A percentile compares a stretch with the other conserved stretches of the same genome.
phyloP scores from a whole-genome alignment of 2,329 filamentous ascomycete species.

The Aspergillus novoparasiticus region DNA sequence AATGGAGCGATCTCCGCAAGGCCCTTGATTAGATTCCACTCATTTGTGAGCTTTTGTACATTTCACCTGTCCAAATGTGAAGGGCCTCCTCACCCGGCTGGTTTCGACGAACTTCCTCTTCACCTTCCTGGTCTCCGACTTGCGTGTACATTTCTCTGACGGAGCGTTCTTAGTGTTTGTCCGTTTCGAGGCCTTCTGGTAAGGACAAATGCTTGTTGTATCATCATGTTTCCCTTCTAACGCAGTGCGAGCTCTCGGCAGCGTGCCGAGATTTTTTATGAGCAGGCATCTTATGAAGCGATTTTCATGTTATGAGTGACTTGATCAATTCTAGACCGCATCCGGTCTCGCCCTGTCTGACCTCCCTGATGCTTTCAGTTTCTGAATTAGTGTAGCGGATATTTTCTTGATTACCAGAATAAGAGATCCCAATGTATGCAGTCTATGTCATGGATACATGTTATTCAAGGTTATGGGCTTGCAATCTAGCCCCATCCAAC shows the following conservation, averaged over 20 bases:
- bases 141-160: slow-evolving; percentile 20
- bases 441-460: slow-evolving; percentile 29
- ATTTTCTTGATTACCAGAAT: slow-evolving; percentile 4
- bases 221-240: slow-evolving; percentile 20
- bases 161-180: slow-evolving; percentile 5
- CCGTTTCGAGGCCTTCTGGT: slow-evolving; percentile 17
- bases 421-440: slow-evolving; percentile 25
- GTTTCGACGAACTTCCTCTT: not conserved
- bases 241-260: slow-evolving; percentile 11
- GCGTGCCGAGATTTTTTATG: slow-evolving; percentile 10
- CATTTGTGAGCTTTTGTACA: not conserved
- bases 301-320: slow-evolving; percentile 14
- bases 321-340: slow-evolving; percentile 2
- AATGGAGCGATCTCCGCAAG: slow-evolving; percentile 72
- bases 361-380: slow-evolving; percentile 1
- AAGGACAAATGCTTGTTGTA: slow-evolving; percentile 21
- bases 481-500: not conserved
- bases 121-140: not conserved
- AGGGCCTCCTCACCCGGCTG: not conserved
- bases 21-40: slow-evolving; percentile 48
- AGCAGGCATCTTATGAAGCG: slow-evolving; percentile 15
- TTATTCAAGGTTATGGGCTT: slow-evolving; percentile 8
- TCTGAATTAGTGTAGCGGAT: slow-evolving; percentile 11
- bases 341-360: not conserved
- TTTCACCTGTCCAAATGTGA: not conserved